Evolutionary conservation across 371 early-diverging fungal species (phyloP).

Genomic region (Dipsacomyces acuminosporus): DNA sequence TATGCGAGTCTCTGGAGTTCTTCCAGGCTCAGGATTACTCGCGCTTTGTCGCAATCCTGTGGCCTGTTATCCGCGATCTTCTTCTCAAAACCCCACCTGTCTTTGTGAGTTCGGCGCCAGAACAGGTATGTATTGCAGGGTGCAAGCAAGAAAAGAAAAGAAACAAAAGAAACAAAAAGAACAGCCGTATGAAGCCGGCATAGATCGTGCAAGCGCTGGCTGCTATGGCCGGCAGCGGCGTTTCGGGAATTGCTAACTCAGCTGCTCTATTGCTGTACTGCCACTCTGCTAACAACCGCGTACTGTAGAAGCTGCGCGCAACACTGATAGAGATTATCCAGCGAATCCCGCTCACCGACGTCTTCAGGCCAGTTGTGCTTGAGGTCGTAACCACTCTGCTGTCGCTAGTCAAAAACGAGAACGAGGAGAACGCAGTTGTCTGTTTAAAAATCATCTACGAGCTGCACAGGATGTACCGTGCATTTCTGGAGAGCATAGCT

Average conservation of each 20-base stretch:
- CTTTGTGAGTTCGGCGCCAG: conserved; percentile 72
- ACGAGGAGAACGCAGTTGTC: conserved; percentile 94
- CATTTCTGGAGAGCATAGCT: conserved; percentile 77
- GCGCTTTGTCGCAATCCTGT: conserved; percentile 66
- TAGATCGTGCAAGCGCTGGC: too few species aligned
- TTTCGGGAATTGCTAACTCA: too few species aligned
- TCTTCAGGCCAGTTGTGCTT: conserved; percentile 42
- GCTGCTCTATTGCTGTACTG: too few species aligned
- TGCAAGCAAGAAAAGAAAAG: too few species aligned
- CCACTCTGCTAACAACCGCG: not conserved
- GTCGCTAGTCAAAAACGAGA: conserved; percentile 78
- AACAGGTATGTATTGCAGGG: conserved; percentile 82
- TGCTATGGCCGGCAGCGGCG: too few species aligned
- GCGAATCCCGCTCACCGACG: conserved; percentile 78
- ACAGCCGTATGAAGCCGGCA: too few species aligned
- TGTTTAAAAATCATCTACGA: conserved; percentile 92
- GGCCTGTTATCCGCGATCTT: conserved; percentile 79
- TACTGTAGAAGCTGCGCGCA: conserved; percentile 78
- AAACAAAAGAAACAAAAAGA: too few species aligned
- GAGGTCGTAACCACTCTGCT: conserved; percentile 63
- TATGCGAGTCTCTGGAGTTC: conserved; percentile 87
- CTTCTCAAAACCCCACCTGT: conserved; percentile 72
- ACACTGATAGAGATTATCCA: conserved; percentile 90
- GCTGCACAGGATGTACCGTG: conserved; percentile 80
- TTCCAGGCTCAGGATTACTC: conserved; percentile 82